Evolutionary conservation across 1,139 yeast genomes (phyloP).

Genomic region (Debaryomycetaceae sp.): DNA sequence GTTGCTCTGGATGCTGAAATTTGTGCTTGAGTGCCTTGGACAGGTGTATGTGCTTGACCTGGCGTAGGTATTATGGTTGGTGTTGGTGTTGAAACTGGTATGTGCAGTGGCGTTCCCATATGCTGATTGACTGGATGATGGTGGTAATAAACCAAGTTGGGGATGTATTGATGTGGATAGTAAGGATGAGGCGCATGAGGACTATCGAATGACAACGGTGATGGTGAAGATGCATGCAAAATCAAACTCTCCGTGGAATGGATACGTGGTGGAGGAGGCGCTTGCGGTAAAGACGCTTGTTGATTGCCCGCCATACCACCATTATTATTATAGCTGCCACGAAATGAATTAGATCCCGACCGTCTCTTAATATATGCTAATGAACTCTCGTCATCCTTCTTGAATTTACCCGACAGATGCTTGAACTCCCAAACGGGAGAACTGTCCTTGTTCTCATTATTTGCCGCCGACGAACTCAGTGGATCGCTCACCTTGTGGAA

Average conservation of each 20-base stretch:
- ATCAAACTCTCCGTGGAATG: slow-evolving; percentile 5
- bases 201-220: slow-evolving; percentile 8
- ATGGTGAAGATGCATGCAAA: slow-evolving; percentile 11
- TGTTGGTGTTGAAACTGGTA: slow-evolving; percentile 2
- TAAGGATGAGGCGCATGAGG: slow-evolving; percentile 5
- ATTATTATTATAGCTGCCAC: slow-evolving; percentile 11
- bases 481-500: slow-evolving; percentile 52
- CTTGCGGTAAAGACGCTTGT: neutral
- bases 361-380: slow-evolving; percentile 69
- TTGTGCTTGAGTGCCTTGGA: neutral
- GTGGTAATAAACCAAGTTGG: slow-evolving; percentile 3
- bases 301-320: slow-evolving; percentile 2
- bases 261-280: slow-evolving; percentile 2
- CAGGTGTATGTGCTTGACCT: neutral
- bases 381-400: slow-evolving; percentile 68
- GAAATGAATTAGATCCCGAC: slow-evolving; percentile 32
- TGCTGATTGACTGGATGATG: slow-evolving; percentile 2
- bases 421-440: slow-evolving; percentile 76
- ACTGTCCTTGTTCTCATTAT: slow-evolving; percentile 19
- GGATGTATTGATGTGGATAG: slow-evolving; percentile 2
- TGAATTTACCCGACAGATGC: slow-evolving; percentile 76
- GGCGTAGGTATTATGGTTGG: slow-evolving; percentile 3
- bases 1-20: neutral
- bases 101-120: neutral
- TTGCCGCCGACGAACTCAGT: slow-evolving; percentile 7